phyloP scores from a whole-genome alignment of 306 rosid species.

The Gynostemma pentaphyllum region DNA sequence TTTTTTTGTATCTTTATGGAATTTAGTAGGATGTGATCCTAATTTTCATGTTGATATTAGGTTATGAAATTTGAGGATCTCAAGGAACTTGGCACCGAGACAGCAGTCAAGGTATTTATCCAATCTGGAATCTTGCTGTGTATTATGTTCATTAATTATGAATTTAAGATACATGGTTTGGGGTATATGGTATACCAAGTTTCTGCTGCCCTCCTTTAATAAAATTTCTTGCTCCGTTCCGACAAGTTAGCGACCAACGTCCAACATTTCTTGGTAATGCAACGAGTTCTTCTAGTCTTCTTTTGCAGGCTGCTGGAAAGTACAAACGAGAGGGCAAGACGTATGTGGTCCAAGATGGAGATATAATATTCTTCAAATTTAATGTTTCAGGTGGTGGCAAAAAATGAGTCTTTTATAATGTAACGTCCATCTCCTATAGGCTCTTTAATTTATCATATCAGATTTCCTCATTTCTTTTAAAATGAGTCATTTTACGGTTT shows the following conservation, averaged over 20 bases:
- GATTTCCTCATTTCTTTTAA: background rate
- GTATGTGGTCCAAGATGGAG: conserved; percentile 88
- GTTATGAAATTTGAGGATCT: conserved; percentile 96
- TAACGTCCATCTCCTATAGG: background rate
- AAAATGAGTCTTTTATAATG: conserved; percentile 36
- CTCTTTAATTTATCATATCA: conserved; percentile 8
- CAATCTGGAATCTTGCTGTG: too few relatives aligned
- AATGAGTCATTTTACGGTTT: background rate
- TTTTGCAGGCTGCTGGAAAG: conserved; percentile 22
- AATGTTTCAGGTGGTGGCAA: conserved; percentile 97
- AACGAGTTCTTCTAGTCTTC: background rate
- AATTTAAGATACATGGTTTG: too few relatives aligned
- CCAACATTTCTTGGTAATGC: too few relatives aligned
- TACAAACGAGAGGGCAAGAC: conserved; percentile 95
- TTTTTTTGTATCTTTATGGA: background rate
- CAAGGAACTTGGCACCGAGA: conserved; percentile 80
- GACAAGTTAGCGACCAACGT: too few relatives aligned
- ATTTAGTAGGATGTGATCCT: background rate
- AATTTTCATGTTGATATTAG: conserved; percentile 28
- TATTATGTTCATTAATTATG: too few relatives aligned
- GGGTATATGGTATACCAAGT: too few relatives aligned
- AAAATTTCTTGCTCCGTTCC: too few relatives aligned
- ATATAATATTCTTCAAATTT: conserved; percentile 82
- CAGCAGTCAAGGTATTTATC: conserved; percentile 90
- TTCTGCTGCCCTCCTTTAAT: too few relatives aligned